Base-by-base conservation (phyloP, 2,329 filamentous ascomycete species). In the Pseudonectria foliicola region DNA sequence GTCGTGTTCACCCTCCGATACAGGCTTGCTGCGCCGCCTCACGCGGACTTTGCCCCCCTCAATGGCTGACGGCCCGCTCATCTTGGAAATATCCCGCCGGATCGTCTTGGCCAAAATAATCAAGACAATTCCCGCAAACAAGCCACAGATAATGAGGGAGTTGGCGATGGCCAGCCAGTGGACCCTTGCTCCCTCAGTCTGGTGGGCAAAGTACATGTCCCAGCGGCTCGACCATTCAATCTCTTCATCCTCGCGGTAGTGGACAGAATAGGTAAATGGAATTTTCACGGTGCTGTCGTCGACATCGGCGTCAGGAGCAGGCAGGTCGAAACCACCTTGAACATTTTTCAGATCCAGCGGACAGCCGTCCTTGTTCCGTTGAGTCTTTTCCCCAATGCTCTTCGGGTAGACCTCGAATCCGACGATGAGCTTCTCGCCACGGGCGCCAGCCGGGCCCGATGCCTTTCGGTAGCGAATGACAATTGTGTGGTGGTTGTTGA, bases 351-450 rank as follows among this genome's bases (percentile, higher is more conserved):
- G 63, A 42, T 85, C 73, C 13, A 66, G 64, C 1, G 85, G 85
- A 49, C 87, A 85, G 12, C 84, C 83, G 12, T 67, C 62, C 27
- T 72, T 69, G 37, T 77, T 68, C 31, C 83, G 75, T 46, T 75
- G 71, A 40, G 67, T 70, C 10, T 62, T 65, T 7, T 71, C 66
- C 15, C 77, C 77, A 50, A 93, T 75, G 54, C 85, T 93, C 67
- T 90, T 93, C 14, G 86, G 78, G 52, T 92, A 94, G 16, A 94
- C 81, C 62, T 95, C 87, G 53, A 95, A 94, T 1, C 85, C 87
- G 13, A 93, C 84, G 45, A 95, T 75, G 26, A 92, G 78, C 61
- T 85, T 88, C 44, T 79, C 82, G 32, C 84, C 83, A 29, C 73
- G 71, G 13, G 79, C 71, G 21, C 83, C 84, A 4, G 76, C 80